A percentile compares a stretch with the other conserved stretches of the same genome.
These are phyloP conservation scores for Astrothelium macrocarpum DNA, from an alignment of 495 filamentous ascomycete genomes.

Conservation along the genomic window DNA sequence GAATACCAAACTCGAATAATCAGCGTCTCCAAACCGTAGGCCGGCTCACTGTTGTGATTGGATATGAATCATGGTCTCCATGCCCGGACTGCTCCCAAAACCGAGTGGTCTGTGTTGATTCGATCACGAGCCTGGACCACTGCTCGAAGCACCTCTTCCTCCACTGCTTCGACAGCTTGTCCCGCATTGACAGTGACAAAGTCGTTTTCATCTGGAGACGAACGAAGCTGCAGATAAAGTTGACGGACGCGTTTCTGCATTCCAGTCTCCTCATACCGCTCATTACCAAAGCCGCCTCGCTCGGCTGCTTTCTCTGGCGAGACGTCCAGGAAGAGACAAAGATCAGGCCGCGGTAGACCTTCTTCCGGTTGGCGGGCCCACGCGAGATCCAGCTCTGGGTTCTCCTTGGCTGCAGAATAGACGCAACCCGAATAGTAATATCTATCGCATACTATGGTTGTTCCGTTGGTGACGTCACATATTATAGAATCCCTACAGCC, in stretches of 20 bases:
- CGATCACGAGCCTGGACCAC: neutral
- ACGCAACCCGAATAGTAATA: constrained; percentile 92
- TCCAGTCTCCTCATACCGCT: constrained; percentile 77
- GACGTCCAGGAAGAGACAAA: constrained; percentile 79
- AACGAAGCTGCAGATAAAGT: constrained; percentile 44
- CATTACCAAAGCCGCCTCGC: constrained; percentile 75
- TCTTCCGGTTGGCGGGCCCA: constrained; percentile 80
- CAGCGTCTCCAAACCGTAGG: no score
- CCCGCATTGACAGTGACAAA: constrained; percentile 44
- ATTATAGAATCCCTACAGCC: constrained; percentile 46
- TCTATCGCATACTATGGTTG: constrained; percentile 75
- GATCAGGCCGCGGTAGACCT: constrained; percentile 78
- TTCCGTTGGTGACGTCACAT: constrained; percentile 50
- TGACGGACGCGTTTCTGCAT: constrained; percentile 75
- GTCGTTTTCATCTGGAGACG: constrained; percentile 24
- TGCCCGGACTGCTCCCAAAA: neutral
- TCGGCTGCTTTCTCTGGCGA: constrained; percentile 58
- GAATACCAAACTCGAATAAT: no score
- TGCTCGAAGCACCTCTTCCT: constrained; percentile 10
- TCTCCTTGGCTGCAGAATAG: constrained; percentile 87
- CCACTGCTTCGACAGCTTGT: constrained; percentile 25
- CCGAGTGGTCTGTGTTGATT: neutral
- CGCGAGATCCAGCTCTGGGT: constrained; percentile 53
- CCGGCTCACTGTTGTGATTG: no score
- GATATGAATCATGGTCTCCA: neutral